phyloP scores from a whole-genome alignment of 176 grass and related monocot species.

The Oropetium thomaeum region DNA sequence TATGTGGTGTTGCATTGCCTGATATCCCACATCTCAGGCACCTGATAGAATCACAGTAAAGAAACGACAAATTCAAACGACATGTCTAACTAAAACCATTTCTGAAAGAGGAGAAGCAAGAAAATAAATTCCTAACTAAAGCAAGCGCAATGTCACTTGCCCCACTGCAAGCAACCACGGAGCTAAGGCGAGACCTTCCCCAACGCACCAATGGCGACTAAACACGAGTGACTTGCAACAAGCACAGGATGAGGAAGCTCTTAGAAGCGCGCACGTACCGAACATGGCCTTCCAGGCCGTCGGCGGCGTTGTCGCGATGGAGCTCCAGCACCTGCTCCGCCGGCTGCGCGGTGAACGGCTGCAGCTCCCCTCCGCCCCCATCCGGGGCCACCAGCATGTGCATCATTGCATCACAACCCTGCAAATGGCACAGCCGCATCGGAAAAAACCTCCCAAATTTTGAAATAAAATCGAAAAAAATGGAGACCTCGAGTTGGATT shows the following conservation, averaged over 20 bases:
- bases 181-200: not conserved
- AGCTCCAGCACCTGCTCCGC: conserved; percentile 50
- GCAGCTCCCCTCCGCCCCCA: conserved; percentile 45
- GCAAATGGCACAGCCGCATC: conserved; percentile 26
- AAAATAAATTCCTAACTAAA: conserved; percentile 8
- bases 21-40: conserved; percentile 78
- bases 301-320: conserved; percentile 38
- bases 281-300: conserved; percentile 51
- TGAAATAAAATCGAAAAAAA: conserved; percentile 1
- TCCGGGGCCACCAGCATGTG: conserved; percentile 59
- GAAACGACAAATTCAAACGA: conserved; percentile 9
- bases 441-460: not conserved
- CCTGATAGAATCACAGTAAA: conserved; percentile 44
- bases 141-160: conserved; percentile 16
- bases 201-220: not conserved
- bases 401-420: conserved; percentile 59
- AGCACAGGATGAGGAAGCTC: not conserved
- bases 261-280: conserved; percentile 37
- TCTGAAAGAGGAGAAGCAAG: conserved; percentile 14
- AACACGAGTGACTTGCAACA: not conserved
- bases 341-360: not conserved
- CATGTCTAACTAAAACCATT: not conserved
- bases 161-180: not conserved
- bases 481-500: not conserved
- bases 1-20: conserved; percentile 69